Conservation (phyloP, 2,329 filamentous ascomycete genomes). For the Neoascochyta sp. region DNA sequence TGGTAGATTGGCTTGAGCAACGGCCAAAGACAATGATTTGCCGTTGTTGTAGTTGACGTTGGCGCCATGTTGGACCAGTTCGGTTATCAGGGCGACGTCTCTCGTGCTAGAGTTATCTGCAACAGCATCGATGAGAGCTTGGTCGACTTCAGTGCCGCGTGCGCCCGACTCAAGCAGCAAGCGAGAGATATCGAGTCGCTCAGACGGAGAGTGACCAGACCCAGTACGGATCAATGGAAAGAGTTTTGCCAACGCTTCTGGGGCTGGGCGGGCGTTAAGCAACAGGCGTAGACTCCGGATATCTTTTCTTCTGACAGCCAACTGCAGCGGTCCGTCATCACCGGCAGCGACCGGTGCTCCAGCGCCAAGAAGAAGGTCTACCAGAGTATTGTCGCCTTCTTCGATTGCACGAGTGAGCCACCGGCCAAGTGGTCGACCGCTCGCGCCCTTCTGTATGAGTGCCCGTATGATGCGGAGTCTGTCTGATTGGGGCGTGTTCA, state of each 20-base stretch:
- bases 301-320: constrained; percentile 24
- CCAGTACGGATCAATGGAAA: constrained; percentile 22
- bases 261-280: constrained; percentile 18
- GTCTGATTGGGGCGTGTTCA: constrained; percentile 16
- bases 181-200: constrained; percentile 19
- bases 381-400: constrained; percentile 25
- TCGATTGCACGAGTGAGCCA: constrained; percentile 29
- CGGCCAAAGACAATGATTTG: constrained; percentile 24
- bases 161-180: constrained; percentile 28
- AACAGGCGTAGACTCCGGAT: constrained; percentile 17
- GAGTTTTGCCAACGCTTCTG: constrained; percentile 17
- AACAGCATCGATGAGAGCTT: constrained; percentile 27
- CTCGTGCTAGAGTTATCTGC: constrained; percentile 22
- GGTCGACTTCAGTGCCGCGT: constrained; percentile 25
- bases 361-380: constrained; percentile 28
- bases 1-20: constrained; percentile 24
- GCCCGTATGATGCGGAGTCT: constrained; percentile 23
- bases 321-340: constrained; percentile 17
- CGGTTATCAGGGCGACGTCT: constrained; percentile 24
- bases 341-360: constrained; percentile 22
- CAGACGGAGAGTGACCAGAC: constrained; percentile 15
- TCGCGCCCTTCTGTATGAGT: constrained; percentile 28
- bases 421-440: constrained; percentile 20
- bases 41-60: constrained; percentile 23
- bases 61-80: constrained; percentile 23